Evolutionary conservation across 768 basidiomycete species (phyloP).

Genomic region (Hygrophorus pudorinus): DNA sequence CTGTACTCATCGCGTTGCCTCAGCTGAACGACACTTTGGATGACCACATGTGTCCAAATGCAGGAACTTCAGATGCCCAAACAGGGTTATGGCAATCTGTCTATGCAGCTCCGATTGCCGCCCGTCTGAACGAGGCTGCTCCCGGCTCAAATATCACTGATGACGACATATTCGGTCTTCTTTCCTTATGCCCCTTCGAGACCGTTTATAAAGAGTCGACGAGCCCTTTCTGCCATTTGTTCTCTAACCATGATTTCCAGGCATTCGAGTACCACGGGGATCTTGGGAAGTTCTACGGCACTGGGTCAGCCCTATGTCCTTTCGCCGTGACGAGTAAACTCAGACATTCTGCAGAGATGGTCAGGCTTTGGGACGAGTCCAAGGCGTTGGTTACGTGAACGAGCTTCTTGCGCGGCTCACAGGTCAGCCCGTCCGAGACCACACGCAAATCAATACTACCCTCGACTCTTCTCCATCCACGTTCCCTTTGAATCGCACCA

Average conservation of each 20-base stretch:
- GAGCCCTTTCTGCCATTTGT: constrained; percentile 70
- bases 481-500: too few relatives aligned
- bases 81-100: constrained; percentile 43
- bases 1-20: not conserved
- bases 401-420: too few relatives aligned
- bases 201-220: constrained; percentile 39
- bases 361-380: too few relatives aligned
- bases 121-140: constrained; percentile 48
- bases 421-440: too few relatives aligned
- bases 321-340: too few relatives aligned
- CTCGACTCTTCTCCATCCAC: too few relatives aligned
- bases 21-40: constrained; percentile 63
- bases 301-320: constrained; percentile 51
- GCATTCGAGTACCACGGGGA: constrained; percentile 64
- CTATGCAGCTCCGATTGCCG: constrained; percentile 46
- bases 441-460: too few relatives aligned
- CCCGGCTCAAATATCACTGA: constrained; percentile 51
- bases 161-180: constrained; percentile 46
- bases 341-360: too few relatives aligned
- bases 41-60: constrained; percentile 52
- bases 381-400: too few relatives aligned
- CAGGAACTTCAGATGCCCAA: constrained; percentile 34
- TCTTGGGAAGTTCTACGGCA: constrained; percentile 69
- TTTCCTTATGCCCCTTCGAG: constrained; percentile 76
- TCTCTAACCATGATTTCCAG: constrained; percentile 50